Percentiles rank a stretch among this genome's conserved stretches.
phyloP scores from a whole-genome alignment of 1,284 basidiomycete genomes.

The Pseudozyma sp. region DNA sequence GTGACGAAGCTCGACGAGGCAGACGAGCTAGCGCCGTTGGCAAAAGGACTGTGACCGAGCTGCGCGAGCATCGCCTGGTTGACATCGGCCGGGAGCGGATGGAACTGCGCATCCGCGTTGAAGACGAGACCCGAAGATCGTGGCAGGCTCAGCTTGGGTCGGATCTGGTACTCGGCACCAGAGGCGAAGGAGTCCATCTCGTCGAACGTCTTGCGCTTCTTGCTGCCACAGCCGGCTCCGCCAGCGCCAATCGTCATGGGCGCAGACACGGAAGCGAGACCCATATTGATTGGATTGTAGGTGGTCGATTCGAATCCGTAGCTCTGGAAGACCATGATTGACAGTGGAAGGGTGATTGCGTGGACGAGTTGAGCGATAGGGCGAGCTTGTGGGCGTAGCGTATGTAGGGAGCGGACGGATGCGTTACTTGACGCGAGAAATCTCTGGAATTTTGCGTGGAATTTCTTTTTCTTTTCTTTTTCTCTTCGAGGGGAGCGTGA shows the following conservation, averaged over 20 bases:
- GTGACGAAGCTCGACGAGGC: constrained; percentile 12
- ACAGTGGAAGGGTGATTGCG: too few species aligned
- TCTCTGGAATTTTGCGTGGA: constrained; percentile 6
- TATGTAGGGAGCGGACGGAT: constrained; percentile 15
- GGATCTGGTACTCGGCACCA: constrained; percentile 12
- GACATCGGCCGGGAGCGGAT: constrained; percentile 50
- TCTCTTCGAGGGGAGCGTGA: not conserved
- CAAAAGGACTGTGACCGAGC: constrained; percentile 36
- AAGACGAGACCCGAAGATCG: constrained; percentile 30
- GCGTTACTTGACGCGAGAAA: constrained; percentile 27
- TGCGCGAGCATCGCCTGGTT: constrained; percentile 51
- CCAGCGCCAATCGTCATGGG: constrained; percentile 2
- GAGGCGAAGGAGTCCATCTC: constrained; percentile 21
- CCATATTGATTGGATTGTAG: constrained; percentile 37
- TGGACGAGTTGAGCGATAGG: too few species aligned
- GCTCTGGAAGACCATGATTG: constrained; percentile 37
- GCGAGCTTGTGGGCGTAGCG: not conserved
- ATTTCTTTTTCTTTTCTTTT: constrained; percentile 12
- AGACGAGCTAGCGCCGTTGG: not conserved
- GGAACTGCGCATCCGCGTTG: constrained; percentile 48
- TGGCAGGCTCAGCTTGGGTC: constrained; percentile 40
- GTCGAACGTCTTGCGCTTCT: constrained; percentile 45
- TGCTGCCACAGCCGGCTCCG: constrained; percentile 8
- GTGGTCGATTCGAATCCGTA: constrained; percentile 26
- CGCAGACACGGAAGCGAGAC: constrained; percentile 10